Evolutionary conservation across 352 stramenopile genomes (phyloP), one percentile per base, ranked within the genome.

Genomic region (Globisporangium sylvaticum): DNA sequence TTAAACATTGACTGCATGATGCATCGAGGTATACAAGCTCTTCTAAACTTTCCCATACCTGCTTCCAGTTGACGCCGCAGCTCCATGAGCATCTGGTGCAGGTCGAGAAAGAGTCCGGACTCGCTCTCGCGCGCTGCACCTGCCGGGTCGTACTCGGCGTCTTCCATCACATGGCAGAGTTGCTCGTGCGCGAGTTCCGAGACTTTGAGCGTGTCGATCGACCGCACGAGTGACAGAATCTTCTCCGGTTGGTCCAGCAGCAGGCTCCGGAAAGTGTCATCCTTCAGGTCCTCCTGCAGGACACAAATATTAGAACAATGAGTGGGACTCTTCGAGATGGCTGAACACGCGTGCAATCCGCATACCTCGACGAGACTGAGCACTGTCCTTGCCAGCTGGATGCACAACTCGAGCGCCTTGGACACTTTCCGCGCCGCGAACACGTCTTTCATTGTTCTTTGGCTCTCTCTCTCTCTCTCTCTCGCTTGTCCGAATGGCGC

Each of bases 71-170:
- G 66, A 3, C 61, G 68, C 24, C 74, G 72, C 1, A 91, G 65
- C 7, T 73, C 54, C 8, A 57, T 70, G 29, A 91, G 58, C 27
- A 72, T 55, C 1, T 68, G 61, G 20, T 89, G 70, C 2, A 91
- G 63, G 58, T 91, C 81, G 32, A 91, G 75, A 54, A 89, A 91
- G 37, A 91, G 66, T 0, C 83, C 83, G 0, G 71, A 82, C 53
- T 89, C 81, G 61, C 79, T 91, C 66, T 89, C 79, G 4, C 83
- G 68, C 6, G 83, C 83, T 0, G 83, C 81, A 12, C 73, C 60
- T 12, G 76, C 74, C 0, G 83, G 69, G 29, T 91, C 79, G 57
- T 90, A 90, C 37, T 76, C 76, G 0, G 70, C 76, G 29, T 90
- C 78, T 15, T 89, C 76, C 57, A 80, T 76, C 24, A 89, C 65